Base-by-base conservation (phyloP, 2,329 filamentous ascomycete genomes). In the Ophiocordyceps camponoti-rufipedis region DNA sequence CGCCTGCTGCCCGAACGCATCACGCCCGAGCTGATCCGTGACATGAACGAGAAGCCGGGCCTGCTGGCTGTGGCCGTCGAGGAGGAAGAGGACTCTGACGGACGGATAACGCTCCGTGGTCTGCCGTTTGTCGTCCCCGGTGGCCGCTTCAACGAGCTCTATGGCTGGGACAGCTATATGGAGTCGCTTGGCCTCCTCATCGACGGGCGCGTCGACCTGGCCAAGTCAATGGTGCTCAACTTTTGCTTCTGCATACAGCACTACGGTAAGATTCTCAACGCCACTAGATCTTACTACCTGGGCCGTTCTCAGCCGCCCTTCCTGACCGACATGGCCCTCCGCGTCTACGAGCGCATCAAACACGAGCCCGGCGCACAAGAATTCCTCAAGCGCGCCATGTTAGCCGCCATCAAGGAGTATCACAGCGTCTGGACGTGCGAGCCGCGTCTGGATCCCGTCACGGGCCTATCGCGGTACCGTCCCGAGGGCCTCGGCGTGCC, bases 131-230 rank as follows among this genome's bases (percentile, higher is more conserved):
- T 96, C n/a, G 91, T 98, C 3, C 91, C 91, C 0, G 91, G 91
- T 48, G 91, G 91, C 23, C 78, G 91, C 29, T 98, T 98, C 78
- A 98, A 98, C 63, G 91, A 98, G 62, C 66, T 98, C 19, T 98
- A 98, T 59, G 89, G 89, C 42, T 98, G 91, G 91, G 91, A 98
- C 64, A 95, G 87, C 60, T 98, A 96, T 68, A 96, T 98, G 87
- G 85, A 89, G 61, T 91, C 89, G 5, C 70, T 96, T 3, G 91
- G 91, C 16, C 72, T 98, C 48, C 69, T 96, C 48, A 77, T 86
- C 54, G 86, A 89, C 57, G 84, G 91, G 58, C 80, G 85, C 48
- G 78, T 86, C 19, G 79, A 95, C 55, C 68, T 96, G 46, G 87
- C 87, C 53, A 94, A 95, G 67, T 75, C 82, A 44, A 96, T 98